Evolutionary conservation across 148 eudicot genomes (phyloP), one percentile per base, ranked within the genome.

Genomic region (Silene conica): DNA sequence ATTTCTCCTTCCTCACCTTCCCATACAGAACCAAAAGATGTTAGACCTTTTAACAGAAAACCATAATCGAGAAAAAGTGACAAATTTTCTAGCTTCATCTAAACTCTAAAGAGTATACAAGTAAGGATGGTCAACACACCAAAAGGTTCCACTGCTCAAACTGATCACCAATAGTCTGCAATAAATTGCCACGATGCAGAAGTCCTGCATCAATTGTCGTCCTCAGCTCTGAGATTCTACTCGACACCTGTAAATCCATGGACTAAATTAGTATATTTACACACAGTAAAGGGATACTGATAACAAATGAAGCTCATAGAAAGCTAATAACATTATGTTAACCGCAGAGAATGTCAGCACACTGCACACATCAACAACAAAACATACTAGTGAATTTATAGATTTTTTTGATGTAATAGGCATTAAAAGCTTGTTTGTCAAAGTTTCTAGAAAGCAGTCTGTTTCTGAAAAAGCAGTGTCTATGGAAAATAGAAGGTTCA

Each of bases 1-100:
- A 89, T 78, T 95, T 95, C 80, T 95, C 97, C 84, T 80, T 89
- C 82, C 81, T 90, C 81, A 85, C 99, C 97, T 95, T 77, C 77
- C 56, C 74, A 78, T 38, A 74, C 73, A 43, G 45, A 63, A 56
- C 63, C 18, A 54, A 70, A 63, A 67, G 21, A 12, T 43, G 8
- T 34, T 69, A 9, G 46, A 67, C 20, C 63, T 62, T 3, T 31
- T 16, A 48, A 69, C 64, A 76, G 31, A 20, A 28, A 38, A 62
- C 2, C 31, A 38, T 31, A 5, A 10, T 22, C 6, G 43, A 26
- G 12, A 10, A 19, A 23, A 31, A 75, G 54, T 14, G 4, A 28
- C 34, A 26, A 31, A 3, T 8, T 56, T 19, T 31, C 11, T n/a
- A 5, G 57, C 6, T 14, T 48, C 34, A 6, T 50, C 7, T 23